A percentile compares a stretch with the other conserved stretches of the same genome.
Evolutionary conservation across 2,329 filamentous ascomycete genomes (phyloP).

Genomic region (Thielaviopsis ethacetica): DNA sequence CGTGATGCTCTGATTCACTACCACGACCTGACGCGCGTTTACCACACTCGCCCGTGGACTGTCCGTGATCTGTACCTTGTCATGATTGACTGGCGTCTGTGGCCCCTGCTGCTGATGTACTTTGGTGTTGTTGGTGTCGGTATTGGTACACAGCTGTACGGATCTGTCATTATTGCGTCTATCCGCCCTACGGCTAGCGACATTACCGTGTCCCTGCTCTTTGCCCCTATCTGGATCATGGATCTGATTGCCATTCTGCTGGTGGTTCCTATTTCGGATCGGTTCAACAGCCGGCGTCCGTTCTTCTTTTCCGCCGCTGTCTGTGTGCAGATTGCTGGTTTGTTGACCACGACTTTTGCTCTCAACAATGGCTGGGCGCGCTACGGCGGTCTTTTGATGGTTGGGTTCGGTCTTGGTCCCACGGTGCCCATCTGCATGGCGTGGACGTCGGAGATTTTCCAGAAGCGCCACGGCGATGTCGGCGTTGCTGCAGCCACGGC

Average conservation of each 20-base stretch:
- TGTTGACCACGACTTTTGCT: slow-evolving; percentile 65
- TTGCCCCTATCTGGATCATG: slow-evolving; percentile 89
- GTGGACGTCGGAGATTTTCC: slow-evolving; percentile 84
- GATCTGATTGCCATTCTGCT: slow-evolving; percentile 77
- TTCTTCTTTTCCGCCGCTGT: slow-evolving; percentile 66
- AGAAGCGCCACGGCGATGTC: slow-evolving; percentile 75
- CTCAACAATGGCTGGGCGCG: slow-evolving; percentile 58
- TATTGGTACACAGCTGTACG: slow-evolving; percentile 78
- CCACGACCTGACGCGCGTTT: slow-evolving; percentile 63
- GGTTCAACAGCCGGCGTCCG: slow-evolving; percentile 65
- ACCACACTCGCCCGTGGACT: slow-evolving; percentile 59
- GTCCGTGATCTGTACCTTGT: slow-evolving; percentile 53
- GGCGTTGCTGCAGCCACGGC: slow-evolving; percentile 76
- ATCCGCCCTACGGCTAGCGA: slow-evolving; percentile 60
- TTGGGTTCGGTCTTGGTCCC: slow-evolving; percentile 78
- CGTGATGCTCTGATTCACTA: slow-evolving; percentile 73
- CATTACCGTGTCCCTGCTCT: slow-evolving; percentile 64
- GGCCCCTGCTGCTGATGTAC: slow-evolving; percentile 80
- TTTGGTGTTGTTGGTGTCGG: slow-evolving; percentile 88
- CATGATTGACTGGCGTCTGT: slow-evolving; percentile 72
- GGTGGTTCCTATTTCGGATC: slow-evolving; percentile 71
- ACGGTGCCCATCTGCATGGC: slow-evolving; percentile 90
- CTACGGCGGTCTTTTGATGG: slow-evolving; percentile 76
- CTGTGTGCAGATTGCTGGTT: slow-evolving; percentile 64
- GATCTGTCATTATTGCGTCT: slow-evolving; percentile 66